Evolutionary conservation across 495 filamentous ascomycete genomes (phyloP).

Genomic region (Penicillium herquei): DNA sequence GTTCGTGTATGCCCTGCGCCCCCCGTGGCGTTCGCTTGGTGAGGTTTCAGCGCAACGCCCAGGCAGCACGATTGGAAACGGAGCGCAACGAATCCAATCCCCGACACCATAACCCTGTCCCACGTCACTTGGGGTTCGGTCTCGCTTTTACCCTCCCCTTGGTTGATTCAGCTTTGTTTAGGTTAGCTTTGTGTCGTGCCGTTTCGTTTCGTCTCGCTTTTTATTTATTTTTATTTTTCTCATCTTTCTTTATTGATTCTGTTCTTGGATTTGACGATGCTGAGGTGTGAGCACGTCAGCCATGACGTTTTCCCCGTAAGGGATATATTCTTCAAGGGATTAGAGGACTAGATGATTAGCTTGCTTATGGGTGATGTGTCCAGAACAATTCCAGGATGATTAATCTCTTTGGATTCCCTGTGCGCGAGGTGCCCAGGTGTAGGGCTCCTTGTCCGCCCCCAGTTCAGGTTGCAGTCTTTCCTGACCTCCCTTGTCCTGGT

Average conservation of each 20-base stretch:
- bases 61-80: conserved; percentile 22
- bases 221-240: background rate
- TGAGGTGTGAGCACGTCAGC: background rate
- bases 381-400: background rate
- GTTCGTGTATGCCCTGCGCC: background rate
- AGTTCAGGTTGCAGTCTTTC: background rate
- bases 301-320: background rate
- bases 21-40: conserved; percentile 9
- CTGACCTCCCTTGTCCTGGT: background rate
- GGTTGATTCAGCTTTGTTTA: no score
- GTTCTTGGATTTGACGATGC: no score
- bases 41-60: conserved; percentile 9
- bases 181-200: background rate
- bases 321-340: background rate
- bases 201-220: conserved; percentile 1
- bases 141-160: background rate
- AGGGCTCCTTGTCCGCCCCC: background rate
- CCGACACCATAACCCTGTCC: conserved; percentile 2
- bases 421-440: background rate
- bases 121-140: background rate
- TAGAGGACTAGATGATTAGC: background rate
- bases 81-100: conserved; percentile 11
- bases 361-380: background rate
- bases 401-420: background rate
- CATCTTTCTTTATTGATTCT: no score